A percentile compares a stretch with the other conserved stretches of the same genome.
These are phyloP conservation scores for Candida pseudofarinosa DNA, from an alignment of 805 yeast genomes.

Conservation along the genomic window DNA sequence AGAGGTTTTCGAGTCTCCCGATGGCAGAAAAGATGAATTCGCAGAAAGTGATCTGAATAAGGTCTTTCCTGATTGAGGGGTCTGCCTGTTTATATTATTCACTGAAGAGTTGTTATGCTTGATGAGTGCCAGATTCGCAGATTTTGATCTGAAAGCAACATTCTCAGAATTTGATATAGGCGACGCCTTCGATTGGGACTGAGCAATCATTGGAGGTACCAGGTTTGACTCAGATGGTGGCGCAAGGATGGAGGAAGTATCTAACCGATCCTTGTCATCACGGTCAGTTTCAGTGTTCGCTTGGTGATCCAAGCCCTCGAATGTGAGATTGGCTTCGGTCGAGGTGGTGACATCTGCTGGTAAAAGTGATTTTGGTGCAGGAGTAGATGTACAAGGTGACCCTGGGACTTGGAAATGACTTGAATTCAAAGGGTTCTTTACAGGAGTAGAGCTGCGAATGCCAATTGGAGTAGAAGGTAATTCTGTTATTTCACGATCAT, in stretches of 20 bases:
- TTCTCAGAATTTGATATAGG: background rate
- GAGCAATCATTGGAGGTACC: background rate
- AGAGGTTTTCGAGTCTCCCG: conserved; percentile 4
- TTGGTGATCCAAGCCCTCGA: background rate
- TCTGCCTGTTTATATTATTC: too few species aligned
- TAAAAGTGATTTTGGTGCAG: conserved; percentile 9
- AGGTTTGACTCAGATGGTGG: background rate
- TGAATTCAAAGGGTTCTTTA: conserved; percentile 14
- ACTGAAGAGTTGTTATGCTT: background rate
- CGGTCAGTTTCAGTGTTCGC: background rate
- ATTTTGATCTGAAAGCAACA: background rate
- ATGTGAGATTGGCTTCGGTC: conserved; percentile 12
- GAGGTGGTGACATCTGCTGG: conserved; percentile 13
- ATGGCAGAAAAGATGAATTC: background rate
- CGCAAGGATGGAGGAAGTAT: background rate
- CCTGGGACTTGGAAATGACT: conserved; percentile 9
- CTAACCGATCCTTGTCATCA: background rate
- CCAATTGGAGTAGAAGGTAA: conserved; percentile 39
- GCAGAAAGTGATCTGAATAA: background rate
- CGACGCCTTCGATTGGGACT: background rate
- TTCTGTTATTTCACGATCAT: conserved; percentile 39
- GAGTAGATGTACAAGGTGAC: conserved; percentile 4
- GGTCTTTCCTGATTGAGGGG: too few species aligned
- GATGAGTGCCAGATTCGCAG: background rate
- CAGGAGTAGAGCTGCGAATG: conserved; percentile 23